Evolutionary conservation across 148 eudicot genomes (phyloP).

Genomic region (Fallopia convolvulus): DNA sequence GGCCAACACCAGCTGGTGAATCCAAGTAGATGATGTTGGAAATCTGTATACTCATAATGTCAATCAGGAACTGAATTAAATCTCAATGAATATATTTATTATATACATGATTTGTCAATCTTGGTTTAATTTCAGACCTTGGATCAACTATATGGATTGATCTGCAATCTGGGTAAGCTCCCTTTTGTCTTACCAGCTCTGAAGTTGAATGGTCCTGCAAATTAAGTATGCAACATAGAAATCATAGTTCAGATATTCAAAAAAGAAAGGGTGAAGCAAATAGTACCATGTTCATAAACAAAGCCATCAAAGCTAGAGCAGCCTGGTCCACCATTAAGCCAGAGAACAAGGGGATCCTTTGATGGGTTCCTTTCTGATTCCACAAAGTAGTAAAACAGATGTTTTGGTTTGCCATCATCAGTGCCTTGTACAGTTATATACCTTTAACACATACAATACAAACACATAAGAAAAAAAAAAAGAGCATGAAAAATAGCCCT

Average conservation of each 20-base stretch:
- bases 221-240: background rate
- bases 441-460: slow-evolving; percentile 11
- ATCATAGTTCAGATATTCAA: background rate
- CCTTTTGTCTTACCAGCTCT: slow-evolving; percentile 26
- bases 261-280: background rate
- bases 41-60: slow-evolving; percentile 16
- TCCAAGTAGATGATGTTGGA: slow-evolving; percentile 38
- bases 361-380: slow-evolving; percentile 36
- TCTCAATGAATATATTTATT: no score
- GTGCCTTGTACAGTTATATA: slow-evolving; percentile 21
- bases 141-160: slow-evolving; percentile 44
- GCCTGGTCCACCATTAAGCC: slow-evolving; percentile 50
- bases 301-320: slow-evolving; percentile 48
- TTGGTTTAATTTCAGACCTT: slow-evolving; percentile 22
- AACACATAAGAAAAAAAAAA: background rate
- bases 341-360: slow-evolving; percentile 38
- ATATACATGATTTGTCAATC: no score
- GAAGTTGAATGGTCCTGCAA: slow-evolving; percentile 43
- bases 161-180: slow-evolving; percentile 30
- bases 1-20: slow-evolving; percentile 32
- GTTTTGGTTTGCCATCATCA: slow-evolving; percentile 15
- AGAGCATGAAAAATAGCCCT: background rate
- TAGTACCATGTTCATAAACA: slow-evolving; percentile 40
- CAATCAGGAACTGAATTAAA: background rate
- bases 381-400: slow-evolving; percentile 42